Percentiles rank a stretch among this genome's conserved stretches.
Evolutionary conservation across 805 yeast species (phyloP).

Genomic region (Zygoascus biomembranicola): DNA sequence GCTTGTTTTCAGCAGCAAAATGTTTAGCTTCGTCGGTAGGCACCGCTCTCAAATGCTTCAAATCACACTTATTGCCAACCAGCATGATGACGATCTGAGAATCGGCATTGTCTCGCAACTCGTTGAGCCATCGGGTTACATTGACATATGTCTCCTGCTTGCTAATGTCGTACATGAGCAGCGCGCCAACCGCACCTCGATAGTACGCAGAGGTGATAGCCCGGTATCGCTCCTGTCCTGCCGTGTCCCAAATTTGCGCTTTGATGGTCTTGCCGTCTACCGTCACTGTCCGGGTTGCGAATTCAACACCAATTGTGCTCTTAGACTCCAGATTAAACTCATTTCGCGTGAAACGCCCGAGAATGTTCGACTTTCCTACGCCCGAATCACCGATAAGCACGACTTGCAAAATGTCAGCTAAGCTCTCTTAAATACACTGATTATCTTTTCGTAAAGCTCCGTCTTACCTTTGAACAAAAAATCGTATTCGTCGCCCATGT

Average conservation of each 20-base stretch:
- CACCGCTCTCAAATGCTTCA: constrained; percentile 89
- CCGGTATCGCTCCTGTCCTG: constrained; percentile 97
- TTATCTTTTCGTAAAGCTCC: not conserved
- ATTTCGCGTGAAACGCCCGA: constrained; percentile 89
- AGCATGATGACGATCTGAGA: constrained; percentile 92
- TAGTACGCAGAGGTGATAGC: constrained; percentile 97
- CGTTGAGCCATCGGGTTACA: constrained; percentile 88
- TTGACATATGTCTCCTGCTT: constrained; percentile 87
- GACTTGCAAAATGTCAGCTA: constrained; percentile 33
- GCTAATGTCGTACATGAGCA: constrained; percentile 90
- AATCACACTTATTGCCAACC: constrained; percentile 94
- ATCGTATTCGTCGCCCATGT: constrained; percentile 70
- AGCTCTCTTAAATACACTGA: not conserved
- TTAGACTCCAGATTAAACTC: constrained; percentile 92
- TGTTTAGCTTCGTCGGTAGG: constrained; percentile 96
- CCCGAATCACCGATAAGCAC: constrained; percentile 96
- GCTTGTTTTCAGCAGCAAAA: constrained; percentile 83
- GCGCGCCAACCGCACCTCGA: constrained; percentile 97
- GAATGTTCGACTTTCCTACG: constrained; percentile 90
- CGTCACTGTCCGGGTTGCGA: constrained; percentile 92
- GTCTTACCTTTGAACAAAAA: constrained; percentile 63
- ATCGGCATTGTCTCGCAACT: constrained; percentile 93
- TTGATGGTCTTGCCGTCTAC: constrained; percentile 94
- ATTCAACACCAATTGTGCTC: constrained; percentile 96
- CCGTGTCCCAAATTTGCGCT: constrained; percentile 98